Conservation (phyloP, 306 rosid genomes). For the Citrullus colocynthis region DNA sequence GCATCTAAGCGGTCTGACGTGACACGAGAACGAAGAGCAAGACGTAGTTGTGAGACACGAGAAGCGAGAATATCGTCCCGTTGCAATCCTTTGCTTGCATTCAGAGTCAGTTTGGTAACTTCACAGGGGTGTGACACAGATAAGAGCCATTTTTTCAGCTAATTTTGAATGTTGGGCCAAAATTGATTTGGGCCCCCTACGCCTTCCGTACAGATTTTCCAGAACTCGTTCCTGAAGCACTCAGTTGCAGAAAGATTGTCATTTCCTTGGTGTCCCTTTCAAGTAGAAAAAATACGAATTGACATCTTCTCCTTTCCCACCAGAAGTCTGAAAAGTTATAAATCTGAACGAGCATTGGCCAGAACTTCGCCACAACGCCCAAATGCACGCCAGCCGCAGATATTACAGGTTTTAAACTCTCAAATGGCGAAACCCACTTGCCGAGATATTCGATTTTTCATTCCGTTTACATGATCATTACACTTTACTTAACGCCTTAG, state of each 20-base stretch:
- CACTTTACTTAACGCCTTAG: background rate
- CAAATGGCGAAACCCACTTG: background rate
- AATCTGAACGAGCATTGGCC: conserved; percentile 9
- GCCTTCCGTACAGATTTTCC: too few species aligned
- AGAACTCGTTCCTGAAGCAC: background rate
- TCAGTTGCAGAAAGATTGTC: background rate
- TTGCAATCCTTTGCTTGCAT: too few species aligned
- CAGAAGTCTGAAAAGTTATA: background rate
- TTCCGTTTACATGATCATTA: background rate
- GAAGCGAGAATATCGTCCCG: too few species aligned
- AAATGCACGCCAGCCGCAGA: conserved; percentile 23
- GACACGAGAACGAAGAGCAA: too few species aligned
- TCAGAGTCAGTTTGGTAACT: too few species aligned
- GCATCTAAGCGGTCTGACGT: too few species aligned
- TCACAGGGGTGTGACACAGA: too few species aligned
- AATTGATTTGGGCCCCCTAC: too few species aligned
- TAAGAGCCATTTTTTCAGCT: too few species aligned
- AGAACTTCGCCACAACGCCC: conserved; percentile 33
- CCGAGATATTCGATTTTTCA: background rate
- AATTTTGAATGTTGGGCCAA: too few species aligned
- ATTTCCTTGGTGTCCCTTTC: background rate
- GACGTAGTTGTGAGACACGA: too few species aligned
- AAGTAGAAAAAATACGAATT: background rate
- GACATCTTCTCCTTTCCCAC: background rate
- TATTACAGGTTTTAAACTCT: background rate